Percentiles rank a stretch among this genome's conserved stretches.
phyloP scores from a whole-genome alignment of 73 alveolate species.

The Blepharisma japonicum region DNA sequence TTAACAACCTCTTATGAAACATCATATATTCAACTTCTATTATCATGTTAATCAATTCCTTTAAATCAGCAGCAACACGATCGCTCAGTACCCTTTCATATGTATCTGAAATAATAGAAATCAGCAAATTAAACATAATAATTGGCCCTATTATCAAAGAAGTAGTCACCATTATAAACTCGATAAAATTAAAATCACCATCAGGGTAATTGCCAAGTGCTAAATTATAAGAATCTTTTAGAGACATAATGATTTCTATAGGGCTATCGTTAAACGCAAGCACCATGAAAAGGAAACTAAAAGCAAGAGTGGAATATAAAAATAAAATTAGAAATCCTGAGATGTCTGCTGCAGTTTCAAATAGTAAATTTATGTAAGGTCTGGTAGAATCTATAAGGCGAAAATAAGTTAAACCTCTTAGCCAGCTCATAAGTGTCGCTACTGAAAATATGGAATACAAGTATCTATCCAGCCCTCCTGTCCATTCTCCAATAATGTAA shows the following conservation, averaged over 20 bases:
- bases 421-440: neutral
- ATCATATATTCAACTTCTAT: constrained; percentile 26
- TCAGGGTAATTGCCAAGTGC: neutral
- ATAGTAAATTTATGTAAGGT: neutral
- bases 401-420: constrained; percentile 25
- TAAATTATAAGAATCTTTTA: neutral
- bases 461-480: neutral
- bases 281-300: constrained; percentile 15
- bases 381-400: neutral
- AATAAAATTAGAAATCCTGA: constrained; percentile 8
- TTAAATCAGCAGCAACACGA: constrained; percentile 7
- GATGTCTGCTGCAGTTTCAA: neutral
- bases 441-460: neutral
- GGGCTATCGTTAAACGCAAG: neutral
- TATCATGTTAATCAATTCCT: constrained; percentile 20
- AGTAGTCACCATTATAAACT: constrained; percentile 10
- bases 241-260: neutral
- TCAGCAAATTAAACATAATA: constrained; percentile 22
- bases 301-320: constrained; percentile 1
- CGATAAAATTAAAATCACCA: neutral
- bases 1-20: neutral
- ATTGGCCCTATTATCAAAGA: neutral
- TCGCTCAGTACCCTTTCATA: constrained; percentile 10
- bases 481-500: constrained; percentile 1
- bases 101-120: constrained; percentile 21